Conservation (phyloP, 805 yeast genomes). For the Cyberlindnera samutprakarnensis region DNA sequence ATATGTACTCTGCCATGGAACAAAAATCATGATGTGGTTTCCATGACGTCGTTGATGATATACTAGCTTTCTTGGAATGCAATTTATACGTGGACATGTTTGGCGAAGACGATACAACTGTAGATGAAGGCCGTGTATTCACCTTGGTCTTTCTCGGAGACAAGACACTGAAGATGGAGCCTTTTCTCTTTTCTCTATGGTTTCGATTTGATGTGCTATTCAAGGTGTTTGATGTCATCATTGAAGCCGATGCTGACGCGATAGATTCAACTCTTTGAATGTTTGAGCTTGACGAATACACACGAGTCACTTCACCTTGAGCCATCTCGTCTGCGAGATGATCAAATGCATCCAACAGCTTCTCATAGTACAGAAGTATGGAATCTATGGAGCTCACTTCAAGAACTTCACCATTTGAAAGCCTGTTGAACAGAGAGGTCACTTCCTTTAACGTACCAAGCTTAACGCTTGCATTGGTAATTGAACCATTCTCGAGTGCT, state of each 20-base stretch:
- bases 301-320: neutral
- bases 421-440: conserved; percentile 9
- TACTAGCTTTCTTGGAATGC: conserved; percentile 6
- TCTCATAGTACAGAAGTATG: conserved; percentile 16
- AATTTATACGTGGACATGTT: neutral
- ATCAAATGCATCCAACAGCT: conserved; percentile 21
- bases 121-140: neutral
- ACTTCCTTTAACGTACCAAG: conserved; percentile 19
- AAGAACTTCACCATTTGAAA: conserved; percentile 5
- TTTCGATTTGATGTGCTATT: no score
- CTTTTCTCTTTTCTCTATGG: neutral
- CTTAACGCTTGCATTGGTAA: conserved; percentile 18
- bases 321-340: conserved; percentile 4
- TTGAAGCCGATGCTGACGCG: conserved; percentile 1
- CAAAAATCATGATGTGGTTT: conserved; percentile 10
- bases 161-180: neutral
- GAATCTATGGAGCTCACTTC: conserved; percentile 4
- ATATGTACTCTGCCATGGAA: conserved; percentile 6
- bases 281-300: neutral
- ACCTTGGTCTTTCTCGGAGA: neutral
- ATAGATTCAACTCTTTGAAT: neutral
- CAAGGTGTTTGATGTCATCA: neutral
- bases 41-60: conserved; percentile 5
- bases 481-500: conserved; percentile 8
- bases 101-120: neutral